A percentile compares a stretch with the other conserved stretches of the same genome.
These are phyloP conservation scores for Herpetomonas tarakana DNA, from an alignment of 208 protist genomes.

Conservation along the genomic window DNA sequence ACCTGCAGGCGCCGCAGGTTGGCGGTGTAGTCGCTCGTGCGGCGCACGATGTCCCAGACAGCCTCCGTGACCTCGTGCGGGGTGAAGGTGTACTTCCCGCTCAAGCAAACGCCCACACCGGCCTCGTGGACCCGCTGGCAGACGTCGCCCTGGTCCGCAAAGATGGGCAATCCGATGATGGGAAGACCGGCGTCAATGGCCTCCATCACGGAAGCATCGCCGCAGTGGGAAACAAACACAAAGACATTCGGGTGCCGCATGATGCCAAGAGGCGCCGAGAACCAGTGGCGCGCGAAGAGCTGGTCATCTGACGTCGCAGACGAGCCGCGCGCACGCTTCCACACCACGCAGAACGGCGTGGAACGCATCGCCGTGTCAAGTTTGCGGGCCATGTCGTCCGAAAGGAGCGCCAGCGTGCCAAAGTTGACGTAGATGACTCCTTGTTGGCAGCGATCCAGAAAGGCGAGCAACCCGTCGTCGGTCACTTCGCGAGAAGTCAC, in stretches of 20 bases:
- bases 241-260: slow-evolving; percentile 43
- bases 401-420: slow-evolving; percentile 30
- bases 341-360: slow-evolving; percentile 48
- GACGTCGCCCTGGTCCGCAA: slow-evolving; percentile 50
- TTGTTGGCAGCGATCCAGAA: slow-evolving; percentile 31
- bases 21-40: slow-evolving; percentile 4
- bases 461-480: slow-evolving; percentile 13
- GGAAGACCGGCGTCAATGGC: slow-evolving; percentile 37
- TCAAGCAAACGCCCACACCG: slow-evolving; percentile 29
- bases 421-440: slow-evolving; percentile 57
- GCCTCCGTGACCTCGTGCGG: slow-evolving; percentile 19
- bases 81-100: slow-evolving; percentile 26
- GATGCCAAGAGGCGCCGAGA: slow-evolving; percentile 27
- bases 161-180: slow-evolving; percentile 43
- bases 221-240: slow-evolving; percentile 47
- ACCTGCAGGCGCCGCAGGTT: slow-evolving; percentile 22
- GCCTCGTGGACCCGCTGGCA: slow-evolving; percentile 50
- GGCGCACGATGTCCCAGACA: slow-evolving; percentile 13
- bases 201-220: slow-evolving; percentile 41
- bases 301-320: not conserved
- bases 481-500: slow-evolving; percentile 15
- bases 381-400: slow-evolving; percentile 7
- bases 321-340: slow-evolving; percentile 18
- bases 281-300: slow-evolving; percentile 22
- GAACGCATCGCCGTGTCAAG: slow-evolving; percentile 20